Percentiles rank a stretch among this genome's conserved stretches.
phyloP scores from a whole-genome alignment of 805 yeast species.

The Candida vartiovaarae region DNA sequence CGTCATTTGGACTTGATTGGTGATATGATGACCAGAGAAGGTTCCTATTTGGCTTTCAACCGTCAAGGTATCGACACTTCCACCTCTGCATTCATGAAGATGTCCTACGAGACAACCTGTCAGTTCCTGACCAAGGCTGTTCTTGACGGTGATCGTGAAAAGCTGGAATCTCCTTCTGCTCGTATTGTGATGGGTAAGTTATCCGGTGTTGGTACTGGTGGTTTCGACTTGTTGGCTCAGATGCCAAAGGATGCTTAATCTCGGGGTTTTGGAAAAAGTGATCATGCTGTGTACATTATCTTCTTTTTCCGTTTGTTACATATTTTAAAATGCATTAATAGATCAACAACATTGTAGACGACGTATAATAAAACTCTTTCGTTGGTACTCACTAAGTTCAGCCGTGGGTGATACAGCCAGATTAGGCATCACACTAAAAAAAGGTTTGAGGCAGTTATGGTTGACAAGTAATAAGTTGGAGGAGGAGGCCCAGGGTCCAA shows the following conservation, averaged over 20 bases:
- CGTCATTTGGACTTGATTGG: slow-evolving; percentile 97
- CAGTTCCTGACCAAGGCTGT: slow-evolving; percentile 96
- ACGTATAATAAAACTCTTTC: too few species aligned
- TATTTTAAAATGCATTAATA: slow-evolving; percentile 4
- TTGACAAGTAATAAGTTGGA: too few species aligned
- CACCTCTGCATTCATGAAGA: slow-evolving; percentile 94
- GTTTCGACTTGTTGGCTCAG: slow-evolving; percentile 66
- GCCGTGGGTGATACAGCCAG: too few species aligned
- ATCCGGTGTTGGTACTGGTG: slow-evolving; percentile 91
- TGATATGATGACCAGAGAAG: slow-evolving; percentile 99
- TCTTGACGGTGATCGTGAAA: slow-evolving; percentile 83
- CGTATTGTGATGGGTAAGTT: slow-evolving; percentile 88
- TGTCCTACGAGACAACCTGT: slow-evolving; percentile 98
- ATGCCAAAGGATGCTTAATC: slow-evolving; percentile 24
- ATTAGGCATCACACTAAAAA: too few species aligned
- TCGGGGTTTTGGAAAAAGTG: too few species aligned
- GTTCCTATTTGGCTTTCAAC: slow-evolving; percentile 91
- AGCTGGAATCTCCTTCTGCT: slow-evolving; percentile 86
- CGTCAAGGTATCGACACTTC: slow-evolving; percentile 97
- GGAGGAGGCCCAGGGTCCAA: too few species aligned
- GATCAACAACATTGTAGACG: background rate
- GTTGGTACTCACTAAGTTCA: too few species aligned
- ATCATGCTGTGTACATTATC: background rate
- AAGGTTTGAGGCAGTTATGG: too few species aligned
- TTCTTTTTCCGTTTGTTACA: background rate